Conservation (phyloP, 805 yeast genomes). For the Maudiozyma barnettii region DNA sequence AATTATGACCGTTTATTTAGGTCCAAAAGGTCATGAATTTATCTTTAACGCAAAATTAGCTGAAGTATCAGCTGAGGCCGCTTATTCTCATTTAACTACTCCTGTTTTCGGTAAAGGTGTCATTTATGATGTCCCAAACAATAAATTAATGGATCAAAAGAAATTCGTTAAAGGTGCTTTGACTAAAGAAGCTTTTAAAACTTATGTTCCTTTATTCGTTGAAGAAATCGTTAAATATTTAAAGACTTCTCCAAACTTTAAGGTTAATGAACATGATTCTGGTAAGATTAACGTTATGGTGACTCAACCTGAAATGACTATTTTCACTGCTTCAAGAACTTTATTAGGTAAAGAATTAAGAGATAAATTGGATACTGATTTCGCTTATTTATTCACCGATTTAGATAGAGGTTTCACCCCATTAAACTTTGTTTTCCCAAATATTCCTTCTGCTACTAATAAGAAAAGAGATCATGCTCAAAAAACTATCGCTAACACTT, state of each 20-base stretch:
- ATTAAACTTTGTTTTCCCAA: slow-evolving; percentile 87
- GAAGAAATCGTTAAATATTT: slow-evolving; percentile 69
- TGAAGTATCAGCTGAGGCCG: slow-evolving; percentile 93
- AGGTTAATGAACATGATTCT: slow-evolving; percentile 26
- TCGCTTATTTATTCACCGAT: slow-evolving; percentile 80
- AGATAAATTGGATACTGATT: slow-evolving; percentile 65
- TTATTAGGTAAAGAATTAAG: slow-evolving; percentile 89
- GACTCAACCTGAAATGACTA: slow-evolving; percentile 89
- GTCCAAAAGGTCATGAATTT: slow-evolving; percentile 97
- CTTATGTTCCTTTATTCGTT: slow-evolving; percentile 80
- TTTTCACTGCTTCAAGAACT: slow-evolving; percentile 90
- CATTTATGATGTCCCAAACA: slow-evolving; percentile 91
- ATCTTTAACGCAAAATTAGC: slow-evolving; percentile 81
- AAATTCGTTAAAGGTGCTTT: slow-evolving; percentile 88
- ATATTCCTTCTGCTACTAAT: slow-evolving; percentile 82
- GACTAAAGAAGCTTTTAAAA: slow-evolving; percentile 71
- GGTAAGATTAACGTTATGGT: slow-evolving; percentile 63
- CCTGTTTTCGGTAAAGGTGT: slow-evolving; percentile 98
- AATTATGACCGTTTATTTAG: slow-evolving; percentile 90
- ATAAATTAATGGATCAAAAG: slow-evolving; percentile 94
- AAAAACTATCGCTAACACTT: slow-evolving; percentile 65
- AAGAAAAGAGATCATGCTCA: slow-evolving; percentile 84
- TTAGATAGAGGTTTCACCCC: slow-evolving; percentile 97
- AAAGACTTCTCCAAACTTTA: slow-evolving; percentile 40
- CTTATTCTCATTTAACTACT: slow-evolving; percentile 94